phyloP scores from a whole-genome alignment of 768 basidiomycete species.

The Mycena indigotica region DNA sequence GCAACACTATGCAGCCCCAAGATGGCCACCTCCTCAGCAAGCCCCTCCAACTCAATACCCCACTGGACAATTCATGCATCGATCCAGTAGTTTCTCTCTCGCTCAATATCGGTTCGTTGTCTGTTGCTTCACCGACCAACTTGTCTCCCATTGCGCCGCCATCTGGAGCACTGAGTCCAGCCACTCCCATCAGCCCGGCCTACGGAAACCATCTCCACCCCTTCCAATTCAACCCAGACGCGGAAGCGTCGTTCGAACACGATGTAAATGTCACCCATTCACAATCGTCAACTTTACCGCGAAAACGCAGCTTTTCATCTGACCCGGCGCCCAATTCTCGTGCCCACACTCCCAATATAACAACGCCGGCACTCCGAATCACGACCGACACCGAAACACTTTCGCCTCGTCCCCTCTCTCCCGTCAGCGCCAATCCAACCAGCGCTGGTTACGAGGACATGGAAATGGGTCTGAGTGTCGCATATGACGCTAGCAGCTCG shows the following conservation, averaged over 20 bases:
- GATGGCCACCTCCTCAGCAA: not conserved
- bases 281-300: constrained; percentile 59
- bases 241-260: constrained; percentile 32
- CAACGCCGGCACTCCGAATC: constrained; percentile 26
- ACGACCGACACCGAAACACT: constrained; percentile 44
- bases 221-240: constrained; percentile 53
- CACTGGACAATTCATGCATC: constrained; percentile 9
- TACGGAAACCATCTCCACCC: constrained; percentile 41
- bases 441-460: constrained; percentile 58
- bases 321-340: constrained; percentile 34
- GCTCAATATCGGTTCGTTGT: constrained; percentile 68
- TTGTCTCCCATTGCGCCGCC: constrained; percentile 63
- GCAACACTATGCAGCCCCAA: not conserved
- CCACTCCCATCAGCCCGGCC: constrained; percentile 65
- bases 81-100: constrained; percentile 49
- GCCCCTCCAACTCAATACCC: not conserved
- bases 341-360: constrained; percentile 18
- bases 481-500: constrained; percentile 32
- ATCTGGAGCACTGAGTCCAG: constrained; percentile 46
- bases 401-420: constrained; percentile 24
- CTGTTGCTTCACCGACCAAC: constrained; percentile 66
- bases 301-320: constrained; percentile 69
- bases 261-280: constrained; percentile 38
- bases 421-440: constrained; percentile 26
- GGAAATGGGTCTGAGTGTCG: constrained; percentile 46